A percentile compares a stretch with the other conserved stretches of the same genome.
These are phyloP conservation scores for Coemansia sp. DNA, from an alignment of 192 early-diverging fungal genomes.

Conservation along the genomic window DNA sequence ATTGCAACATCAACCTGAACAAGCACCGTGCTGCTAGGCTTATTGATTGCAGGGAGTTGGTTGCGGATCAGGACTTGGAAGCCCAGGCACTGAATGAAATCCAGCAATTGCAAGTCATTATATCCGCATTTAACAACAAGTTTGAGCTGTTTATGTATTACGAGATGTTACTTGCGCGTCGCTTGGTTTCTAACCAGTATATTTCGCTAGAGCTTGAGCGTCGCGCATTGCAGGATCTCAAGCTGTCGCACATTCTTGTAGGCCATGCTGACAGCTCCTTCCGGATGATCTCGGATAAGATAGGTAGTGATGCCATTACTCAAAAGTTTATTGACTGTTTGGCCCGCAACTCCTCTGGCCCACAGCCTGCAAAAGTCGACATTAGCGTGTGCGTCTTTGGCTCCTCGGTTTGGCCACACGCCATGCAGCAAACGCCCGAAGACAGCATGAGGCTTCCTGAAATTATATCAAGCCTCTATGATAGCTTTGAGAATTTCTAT, in stretches of 20 bases:
- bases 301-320: not conserved
- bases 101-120: not conserved
- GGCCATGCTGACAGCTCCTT: constrained; percentile 67
- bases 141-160: constrained; percentile 87
- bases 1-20: not conserved
- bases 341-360: not conserved
- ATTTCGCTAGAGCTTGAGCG: constrained; percentile 83
- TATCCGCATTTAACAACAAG: not conserved
- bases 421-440: not conserved
- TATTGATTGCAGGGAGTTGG: not conserved
- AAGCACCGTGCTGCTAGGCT: not conserved
- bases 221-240: constrained; percentile 74
- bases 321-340: not conserved
- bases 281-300: not conserved
- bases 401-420: not conserved
- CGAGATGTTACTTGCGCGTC: constrained; percentile 83
- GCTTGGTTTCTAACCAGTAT: constrained; percentile 81
- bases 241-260: constrained; percentile 90
- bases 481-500: not conserved
- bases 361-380: not conserved
- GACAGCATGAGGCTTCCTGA: not conserved
- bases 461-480: not conserved
- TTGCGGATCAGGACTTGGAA: not conserved
- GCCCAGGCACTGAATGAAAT: not conserved
- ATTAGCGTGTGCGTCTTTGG: not conserved